Conservation (phyloP, 2,329 filamentous ascomycete species). For the Colletotrichum musae region DNA sequence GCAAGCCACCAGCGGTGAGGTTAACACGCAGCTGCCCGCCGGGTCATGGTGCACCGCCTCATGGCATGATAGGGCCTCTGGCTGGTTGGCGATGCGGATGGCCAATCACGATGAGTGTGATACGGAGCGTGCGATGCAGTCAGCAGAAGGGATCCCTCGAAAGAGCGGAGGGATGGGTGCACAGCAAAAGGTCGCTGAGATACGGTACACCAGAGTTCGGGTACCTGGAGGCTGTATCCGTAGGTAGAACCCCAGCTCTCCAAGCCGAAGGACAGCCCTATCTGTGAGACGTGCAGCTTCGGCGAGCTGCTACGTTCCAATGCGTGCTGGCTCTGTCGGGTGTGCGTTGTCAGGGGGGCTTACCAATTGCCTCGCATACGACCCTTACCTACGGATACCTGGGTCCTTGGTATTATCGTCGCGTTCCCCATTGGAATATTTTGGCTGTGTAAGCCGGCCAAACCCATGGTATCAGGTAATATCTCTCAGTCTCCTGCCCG, state of each 20-base stretch:
- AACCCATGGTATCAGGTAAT: background rate
- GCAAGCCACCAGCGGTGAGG: slow-evolving; percentile 36
- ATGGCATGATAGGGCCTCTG: slow-evolving; percentile 6
- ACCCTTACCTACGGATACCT: too few species aligned
- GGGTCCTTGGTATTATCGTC: background rate
- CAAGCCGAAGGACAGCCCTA: slow-evolving; percentile 27
- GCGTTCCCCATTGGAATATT: slow-evolving; percentile 10
- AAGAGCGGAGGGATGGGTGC: background rate
- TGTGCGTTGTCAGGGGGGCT: slow-evolving; percentile 17
- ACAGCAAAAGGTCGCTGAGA: slow-evolving; percentile 4
- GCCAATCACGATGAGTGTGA: slow-evolving; percentile 7
- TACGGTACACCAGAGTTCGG: too few species aligned
- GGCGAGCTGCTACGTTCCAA: slow-evolving; percentile 36
- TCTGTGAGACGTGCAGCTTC: slow-evolving; percentile 28
- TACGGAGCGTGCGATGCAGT: slow-evolving; percentile 11
- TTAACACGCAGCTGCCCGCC: slow-evolving; percentile 14
- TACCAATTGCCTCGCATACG: slow-evolving; percentile 20
- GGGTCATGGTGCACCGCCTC: slow-evolving; percentile 21
- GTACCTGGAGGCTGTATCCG: too few species aligned
- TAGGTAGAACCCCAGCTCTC: background rate
- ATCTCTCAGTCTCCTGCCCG: background rate
- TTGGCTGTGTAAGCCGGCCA: slow-evolving; percentile 12
- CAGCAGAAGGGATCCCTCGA: slow-evolving; percentile 8
- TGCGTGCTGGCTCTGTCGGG: background rate
- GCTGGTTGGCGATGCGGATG: background rate